Evolutionary conservation across 1,139 yeast species (phyloP).

Genomic region (Kodamaea suecica): DNA sequence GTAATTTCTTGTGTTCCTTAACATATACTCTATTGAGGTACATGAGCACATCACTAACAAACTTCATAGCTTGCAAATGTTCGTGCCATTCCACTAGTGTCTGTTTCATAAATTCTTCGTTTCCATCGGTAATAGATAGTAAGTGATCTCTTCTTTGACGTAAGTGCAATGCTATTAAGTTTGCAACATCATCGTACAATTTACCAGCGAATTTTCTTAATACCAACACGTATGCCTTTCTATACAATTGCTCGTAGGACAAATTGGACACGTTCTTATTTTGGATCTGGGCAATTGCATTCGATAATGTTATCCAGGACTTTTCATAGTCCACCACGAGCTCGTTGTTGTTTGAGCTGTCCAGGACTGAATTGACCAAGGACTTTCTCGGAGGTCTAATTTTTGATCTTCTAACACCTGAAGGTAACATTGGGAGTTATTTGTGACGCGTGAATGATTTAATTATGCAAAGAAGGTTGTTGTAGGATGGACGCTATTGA

Average conservation of each 20-base stretch:
- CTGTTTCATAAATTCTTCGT: constrained; percentile 43
- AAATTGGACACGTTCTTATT: constrained; percentile 69
- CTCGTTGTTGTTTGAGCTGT: constrained; percentile 11
- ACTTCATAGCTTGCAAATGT: constrained; percentile 70
- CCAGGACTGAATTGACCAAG: constrained; percentile 24
- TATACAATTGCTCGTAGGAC: constrained; percentile 81
- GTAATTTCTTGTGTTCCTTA: constrained; percentile 62
- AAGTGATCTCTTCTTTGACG: constrained; percentile 25
- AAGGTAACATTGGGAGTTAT: constrained; percentile 8
- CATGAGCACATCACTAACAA: constrained; percentile 84
- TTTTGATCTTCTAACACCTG: constrained; percentile 35
- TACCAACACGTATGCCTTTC: constrained; percentile 78
- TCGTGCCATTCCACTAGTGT: constrained; percentile 67
- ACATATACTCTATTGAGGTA: constrained; percentile 85
- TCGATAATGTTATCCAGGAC: constrained; percentile 68
- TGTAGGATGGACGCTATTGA: too few species aligned
- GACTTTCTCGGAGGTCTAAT: constrained; percentile 74
- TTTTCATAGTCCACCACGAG: constrained; percentile 57
- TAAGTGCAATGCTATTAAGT: constrained; percentile 51
- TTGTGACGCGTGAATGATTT: neutral
- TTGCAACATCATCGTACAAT: constrained; percentile 62
- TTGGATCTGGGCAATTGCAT: constrained; percentile 76
- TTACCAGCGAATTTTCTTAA: constrained; percentile 68
- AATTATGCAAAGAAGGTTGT: too few species aligned
- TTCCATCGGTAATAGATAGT: constrained; percentile 17